These are phyloP conservation scores for Suhomyces sp. DNA, from an alignment of 805 yeast genomes.

Conservation along the genomic window DNA sequence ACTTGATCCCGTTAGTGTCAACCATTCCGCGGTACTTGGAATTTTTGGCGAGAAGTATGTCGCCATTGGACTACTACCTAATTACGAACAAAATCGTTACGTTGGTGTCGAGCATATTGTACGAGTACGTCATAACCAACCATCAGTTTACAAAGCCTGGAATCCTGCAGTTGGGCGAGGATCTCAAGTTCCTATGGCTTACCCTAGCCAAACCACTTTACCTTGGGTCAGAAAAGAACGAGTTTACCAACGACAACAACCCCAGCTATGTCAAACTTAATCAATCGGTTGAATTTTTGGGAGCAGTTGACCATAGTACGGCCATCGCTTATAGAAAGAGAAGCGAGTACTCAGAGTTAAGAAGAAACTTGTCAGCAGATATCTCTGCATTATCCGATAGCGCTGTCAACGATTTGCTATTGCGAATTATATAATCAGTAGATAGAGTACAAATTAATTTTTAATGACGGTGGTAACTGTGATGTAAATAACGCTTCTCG, in stretches of 20 bases:
- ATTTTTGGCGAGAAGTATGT: slow-evolving; percentile 20
- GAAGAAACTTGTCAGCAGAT: slow-evolving; percentile 17
- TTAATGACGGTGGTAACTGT: too few relatives aligned
- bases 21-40: slow-evolving; percentile 26
- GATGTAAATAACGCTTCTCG: too few relatives aligned
- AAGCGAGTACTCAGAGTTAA: slow-evolving; percentile 13
- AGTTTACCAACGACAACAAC: slow-evolving; percentile 22
- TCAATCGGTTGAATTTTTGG: slow-evolving; percentile 30
- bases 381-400: slow-evolving; percentile 17
- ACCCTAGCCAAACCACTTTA: slow-evolving; percentile 19
- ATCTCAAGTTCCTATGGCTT: slow-evolving; percentile 21
- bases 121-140: slow-evolving; percentile 39
- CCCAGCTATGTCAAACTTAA: slow-evolving; percentile 20
- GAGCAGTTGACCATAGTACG: slow-evolving; percentile 18
- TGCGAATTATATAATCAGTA: slow-evolving; percentile 18
- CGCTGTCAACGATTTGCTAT: slow-evolving; percentile 26
- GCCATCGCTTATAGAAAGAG: slow-evolving; percentile 18
- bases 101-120: slow-evolving; percentile 24
- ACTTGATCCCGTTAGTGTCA: slow-evolving; percentile 20
- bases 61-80: slow-evolving; percentile 29
- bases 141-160: slow-evolving; percentile 35
- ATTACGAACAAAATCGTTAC: slow-evolving; percentile 27
- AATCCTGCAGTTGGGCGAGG: slow-evolving; percentile 29
- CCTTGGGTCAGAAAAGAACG: slow-evolving; percentile 8
- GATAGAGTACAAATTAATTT: too few relatives aligned